Conservation (phyloP, 1,284 basidiomycete genomes). For the Wallemia ichthyophaga region DNA sequence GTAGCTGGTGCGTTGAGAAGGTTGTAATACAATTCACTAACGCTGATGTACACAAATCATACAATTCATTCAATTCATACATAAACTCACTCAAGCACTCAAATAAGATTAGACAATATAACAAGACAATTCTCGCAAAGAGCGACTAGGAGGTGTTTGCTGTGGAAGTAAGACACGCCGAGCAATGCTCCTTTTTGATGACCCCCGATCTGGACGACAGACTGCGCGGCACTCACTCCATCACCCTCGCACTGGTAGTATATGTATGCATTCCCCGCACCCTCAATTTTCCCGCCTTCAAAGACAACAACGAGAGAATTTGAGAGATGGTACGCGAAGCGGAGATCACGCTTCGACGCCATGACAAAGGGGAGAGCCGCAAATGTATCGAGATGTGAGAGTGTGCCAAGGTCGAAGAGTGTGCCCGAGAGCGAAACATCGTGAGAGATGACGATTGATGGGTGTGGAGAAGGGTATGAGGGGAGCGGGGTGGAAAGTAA, state of each 20-base stretch:
- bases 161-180: constrained; percentile 32
- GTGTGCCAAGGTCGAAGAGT: constrained; percentile 23
- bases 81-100: constrained; percentile 6
- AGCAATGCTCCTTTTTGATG: constrained; percentile 37
- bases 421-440: constrained; percentile 28
- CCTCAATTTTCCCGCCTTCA: constrained; percentile 29
- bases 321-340: constrained; percentile 42
- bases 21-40: no score
- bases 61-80: background rate
- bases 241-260: constrained; percentile 28
- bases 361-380: constrained; percentile 77
- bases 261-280: constrained; percentile 48
- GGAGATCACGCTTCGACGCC: constrained; percentile 64
- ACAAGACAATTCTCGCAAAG: constrained; percentile 48
- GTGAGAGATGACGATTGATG: constrained; percentile 30
- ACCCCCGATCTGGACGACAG: constrained; percentile 38
- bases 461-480: constrained; percentile 27
- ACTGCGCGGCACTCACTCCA: constrained; percentile 34
- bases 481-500: constrained; percentile 5
- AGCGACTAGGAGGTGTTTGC: constrained; percentile 25
- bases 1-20: background rate
- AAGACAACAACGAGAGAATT: constrained; percentile 36
- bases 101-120: constrained; percentile 23
- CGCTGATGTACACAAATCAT: no score
- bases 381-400: constrained; percentile 37